These are phyloP conservation scores for Durotheca rogersii DNA, from an alignment of 495 filamentous ascomycete genomes.

Conservation along the genomic window DNA sequence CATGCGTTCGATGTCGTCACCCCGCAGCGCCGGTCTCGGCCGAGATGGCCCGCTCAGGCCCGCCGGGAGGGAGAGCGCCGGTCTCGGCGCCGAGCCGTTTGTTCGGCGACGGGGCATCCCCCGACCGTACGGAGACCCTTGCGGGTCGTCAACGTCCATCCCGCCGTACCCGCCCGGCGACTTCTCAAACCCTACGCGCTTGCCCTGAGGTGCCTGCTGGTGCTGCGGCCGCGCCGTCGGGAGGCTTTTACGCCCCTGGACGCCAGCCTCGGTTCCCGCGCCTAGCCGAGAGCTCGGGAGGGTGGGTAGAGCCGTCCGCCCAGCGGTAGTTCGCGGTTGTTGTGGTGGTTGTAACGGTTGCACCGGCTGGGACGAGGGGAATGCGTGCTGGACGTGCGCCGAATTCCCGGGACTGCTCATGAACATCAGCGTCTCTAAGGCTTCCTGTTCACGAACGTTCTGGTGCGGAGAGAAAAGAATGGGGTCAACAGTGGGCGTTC, in stretches of 20 bases:
- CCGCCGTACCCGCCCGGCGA: constrained; percentile 35
- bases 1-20: constrained; percentile 51
- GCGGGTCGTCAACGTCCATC: constrained; percentile 49
- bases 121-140: constrained; percentile 37
- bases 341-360: constrained; percentile 27
- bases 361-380: constrained; percentile 41
- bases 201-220: constrained; percentile 38
- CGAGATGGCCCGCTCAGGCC: constrained; percentile 40
- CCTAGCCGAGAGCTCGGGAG: constrained; percentile 41
- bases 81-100: constrained; percentile 35
- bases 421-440: constrained; percentile 82
- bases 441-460: constrained; percentile 72
- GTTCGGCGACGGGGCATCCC: constrained; percentile 45
- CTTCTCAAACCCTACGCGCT: constrained; percentile 51
- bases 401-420: constrained; percentile 86
- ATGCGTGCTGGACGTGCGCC: constrained; percentile 54
- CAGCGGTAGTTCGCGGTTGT: constrained; percentile 14
- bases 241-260: constrained; percentile 45
- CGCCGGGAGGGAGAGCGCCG: constrained; percentile 42
- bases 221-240: constrained; percentile 43
- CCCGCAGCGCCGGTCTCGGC: constrained; percentile 39
- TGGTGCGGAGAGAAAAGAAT: constrained; percentile 52
- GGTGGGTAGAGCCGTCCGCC: constrained; percentile 44
- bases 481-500: constrained; percentile 64
- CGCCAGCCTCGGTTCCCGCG: constrained; percentile 16